Evolutionary conservation across 495 filamentous ascomycete species (phyloP), one percentile per base, ranked within the genome.

Genomic region (Penicillium canariense): DNA sequence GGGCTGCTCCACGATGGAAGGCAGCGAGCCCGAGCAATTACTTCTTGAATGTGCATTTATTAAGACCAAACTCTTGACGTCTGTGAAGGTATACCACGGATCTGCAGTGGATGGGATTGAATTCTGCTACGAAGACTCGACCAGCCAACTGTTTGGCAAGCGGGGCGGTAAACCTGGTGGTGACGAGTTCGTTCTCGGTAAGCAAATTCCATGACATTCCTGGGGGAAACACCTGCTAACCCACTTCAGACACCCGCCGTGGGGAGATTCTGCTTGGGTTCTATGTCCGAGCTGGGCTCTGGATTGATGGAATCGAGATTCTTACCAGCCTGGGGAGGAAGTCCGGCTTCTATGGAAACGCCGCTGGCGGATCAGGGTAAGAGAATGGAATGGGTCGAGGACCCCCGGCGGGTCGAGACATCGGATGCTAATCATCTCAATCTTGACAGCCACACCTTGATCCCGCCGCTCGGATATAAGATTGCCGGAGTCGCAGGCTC

Each of bases 221-320:
- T 35, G 5, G 12, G 25, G n/a, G 15, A 59, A 35, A 50, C 68
- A 51, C 56, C 66, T 57, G 55, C 56, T 45, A 50, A 45, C 40
- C 42, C 49, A 30, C 20, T 35, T 28, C n/a, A 84, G 93, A 98
- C 70, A 87, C 87, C 11, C 83, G 90, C 51, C 81, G 85, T 53
- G 92, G 92, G 35, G 94, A 98, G 70, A 86, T 87, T 51, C 71
- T 98, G 11, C 81, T 90, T 48, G 94, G 94, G 11, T 98, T 98
- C 68, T 85, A 87, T 61, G 74, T 97, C 48, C 78, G 91, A 55
- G 83, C 89, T 36, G 90, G 90, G 10, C 71, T 82, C 31, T 94
- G 90, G 88, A 88, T 97, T 55, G 91, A 96, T 68, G 94, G 84
- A 12, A 83, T 98, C 48, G 90, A 96, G 65, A 87, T 98, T 52